Conservation (phyloP, 2,329 filamentous ascomycete genomes). For the Dryadomyces sulphureus region DNA sequence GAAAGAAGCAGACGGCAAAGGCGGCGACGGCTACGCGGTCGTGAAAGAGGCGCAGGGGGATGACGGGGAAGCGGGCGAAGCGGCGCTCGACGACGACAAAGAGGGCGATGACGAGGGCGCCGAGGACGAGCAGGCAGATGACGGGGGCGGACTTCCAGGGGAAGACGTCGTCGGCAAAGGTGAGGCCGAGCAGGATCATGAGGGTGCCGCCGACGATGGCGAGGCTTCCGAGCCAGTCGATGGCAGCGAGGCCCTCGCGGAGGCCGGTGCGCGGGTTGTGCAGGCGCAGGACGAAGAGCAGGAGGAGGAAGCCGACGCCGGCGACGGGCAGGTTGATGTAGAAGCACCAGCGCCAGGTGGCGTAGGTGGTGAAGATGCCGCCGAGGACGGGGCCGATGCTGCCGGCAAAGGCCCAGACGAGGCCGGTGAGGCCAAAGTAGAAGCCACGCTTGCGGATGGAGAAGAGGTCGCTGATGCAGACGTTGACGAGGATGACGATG, state of each 20-base stretch:
- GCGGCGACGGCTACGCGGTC: conserved; percentile 50
- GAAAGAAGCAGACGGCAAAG: conserved; percentile 52
- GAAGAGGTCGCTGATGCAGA: conserved; percentile 39
- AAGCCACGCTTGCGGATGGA: conserved; percentile 27
- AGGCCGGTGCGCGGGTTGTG: conserved; percentile 53
- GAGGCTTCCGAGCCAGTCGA: conserved; percentile 41
- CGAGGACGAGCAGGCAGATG: conserved; percentile 65
- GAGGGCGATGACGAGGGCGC: conserved; percentile 42
- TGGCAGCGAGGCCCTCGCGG: conserved; percentile 44
- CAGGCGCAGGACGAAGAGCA: conserved; percentile 50
- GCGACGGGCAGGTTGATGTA: conserved; percentile 40
- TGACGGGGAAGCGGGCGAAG: conserved; percentile 61
- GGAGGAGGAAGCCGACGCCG: conserved; percentile 29
- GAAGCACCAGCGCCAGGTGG: conserved; percentile 54
- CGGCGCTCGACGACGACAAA: conserved; percentile 64
- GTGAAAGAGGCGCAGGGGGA: conserved; percentile 58
- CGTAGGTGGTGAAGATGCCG: conserved; percentile 44
- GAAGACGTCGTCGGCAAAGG: conserved; percentile 63
- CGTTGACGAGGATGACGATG: conserved; percentile 35
- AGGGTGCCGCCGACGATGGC: conserved; percentile 62
- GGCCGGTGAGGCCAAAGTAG: conserved; percentile 49
- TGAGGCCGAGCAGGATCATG: conserved; percentile 75
- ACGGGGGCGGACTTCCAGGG: conserved; percentile 66
- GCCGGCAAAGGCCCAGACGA: conserved; percentile 52
- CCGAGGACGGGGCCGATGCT: conserved; percentile 46